phyloP scores from a whole-genome alignment of 176 grass and related monocot genomes.

The Oryza punctata region DNA sequence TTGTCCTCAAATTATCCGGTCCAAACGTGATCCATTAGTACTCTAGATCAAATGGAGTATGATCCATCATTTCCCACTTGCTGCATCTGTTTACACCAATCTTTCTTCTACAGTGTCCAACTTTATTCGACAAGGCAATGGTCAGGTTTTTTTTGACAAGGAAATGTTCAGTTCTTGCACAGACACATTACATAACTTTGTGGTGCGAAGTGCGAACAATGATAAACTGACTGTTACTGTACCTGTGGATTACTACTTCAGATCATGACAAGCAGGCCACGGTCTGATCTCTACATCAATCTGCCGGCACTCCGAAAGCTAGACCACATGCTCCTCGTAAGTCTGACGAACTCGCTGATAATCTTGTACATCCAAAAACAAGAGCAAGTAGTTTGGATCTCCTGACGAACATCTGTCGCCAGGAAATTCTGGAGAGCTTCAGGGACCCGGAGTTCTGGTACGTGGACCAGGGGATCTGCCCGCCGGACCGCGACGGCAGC shows the following conservation, averaged over 20 bases:
- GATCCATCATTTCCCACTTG: too few species aligned
- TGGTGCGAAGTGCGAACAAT: background rate
- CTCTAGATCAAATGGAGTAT: background rate
- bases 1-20: slow-evolving; percentile 1
- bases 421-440: slow-evolving; percentile 89
- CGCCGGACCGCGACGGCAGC: slow-evolving; percentile 56
- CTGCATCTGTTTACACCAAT: too few species aligned
- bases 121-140: too few species aligned
- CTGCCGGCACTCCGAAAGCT: slow-evolving; percentile 87
- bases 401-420: background rate
- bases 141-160: too few species aligned
- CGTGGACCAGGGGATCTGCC: slow-evolving; percentile 81
- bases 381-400: too few species aligned
- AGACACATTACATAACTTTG: background rate
- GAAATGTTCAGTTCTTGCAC: background rate
- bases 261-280: slow-evolving; percentile 90
- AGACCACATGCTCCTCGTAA: slow-evolving; percentile 98
- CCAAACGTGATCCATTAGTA: background rate
- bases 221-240: background rate
- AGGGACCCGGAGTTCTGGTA: slow-evolving; percentile 84
- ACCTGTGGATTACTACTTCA: slow-evolving; percentile 37
- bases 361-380: too few species aligned
- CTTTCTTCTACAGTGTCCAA: too few species aligned
- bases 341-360: slow-evolving; percentile 22
- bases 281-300: slow-evolving; percentile 85